Conservation (phyloP, 129 eudicot genomes). For the Rutidosis leptorrhynchoides region DNA sequence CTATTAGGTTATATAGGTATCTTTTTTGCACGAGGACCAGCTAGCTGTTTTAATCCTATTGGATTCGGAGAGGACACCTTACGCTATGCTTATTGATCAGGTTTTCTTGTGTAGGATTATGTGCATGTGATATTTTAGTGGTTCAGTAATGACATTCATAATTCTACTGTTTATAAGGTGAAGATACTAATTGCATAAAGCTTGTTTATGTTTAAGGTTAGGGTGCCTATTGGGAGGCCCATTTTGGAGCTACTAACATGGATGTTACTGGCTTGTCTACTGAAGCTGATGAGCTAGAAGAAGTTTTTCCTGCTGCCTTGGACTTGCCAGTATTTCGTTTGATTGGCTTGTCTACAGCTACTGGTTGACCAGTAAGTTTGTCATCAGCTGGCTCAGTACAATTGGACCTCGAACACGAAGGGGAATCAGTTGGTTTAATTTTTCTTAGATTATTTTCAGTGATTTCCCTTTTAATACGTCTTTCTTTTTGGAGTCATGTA, state of each 20-base stretch:
- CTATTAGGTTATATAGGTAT: conserved; percentile 90
- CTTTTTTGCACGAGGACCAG: conserved; percentile 98
- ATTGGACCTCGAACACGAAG: too few relatives aligned
- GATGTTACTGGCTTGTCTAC: too few relatives aligned
- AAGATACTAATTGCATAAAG: neutral
- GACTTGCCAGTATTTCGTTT: too few relatives aligned
- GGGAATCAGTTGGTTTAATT: too few relatives aligned
- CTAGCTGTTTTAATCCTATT: conserved; percentile 88
- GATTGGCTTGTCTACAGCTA: too few relatives aligned
- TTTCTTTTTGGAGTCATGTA: too few relatives aligned
- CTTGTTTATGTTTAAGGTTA: conserved; percentile 61
- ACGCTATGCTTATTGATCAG: conserved; percentile 94
- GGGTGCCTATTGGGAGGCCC: conserved; percentile 93
- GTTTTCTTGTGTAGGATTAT: conserved; percentile 40
- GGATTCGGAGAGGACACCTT: conserved; percentile 81
- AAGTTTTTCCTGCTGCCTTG: too few relatives aligned
- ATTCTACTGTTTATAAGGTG: neutral
- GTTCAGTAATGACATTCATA: conserved; percentile 5
- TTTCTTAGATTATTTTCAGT: too few relatives aligned
- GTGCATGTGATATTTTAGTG: neutral
- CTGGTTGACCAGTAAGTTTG: too few relatives aligned
- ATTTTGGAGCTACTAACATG: conserved; percentile 97
- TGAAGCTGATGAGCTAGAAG: too few relatives aligned
- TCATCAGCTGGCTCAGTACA: too few relatives aligned
- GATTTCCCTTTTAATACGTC: too few relatives aligned